Conservation (phyloP, 2,329 filamentous ascomycete species). For the Cercospora zeae-maydis region DNA sequence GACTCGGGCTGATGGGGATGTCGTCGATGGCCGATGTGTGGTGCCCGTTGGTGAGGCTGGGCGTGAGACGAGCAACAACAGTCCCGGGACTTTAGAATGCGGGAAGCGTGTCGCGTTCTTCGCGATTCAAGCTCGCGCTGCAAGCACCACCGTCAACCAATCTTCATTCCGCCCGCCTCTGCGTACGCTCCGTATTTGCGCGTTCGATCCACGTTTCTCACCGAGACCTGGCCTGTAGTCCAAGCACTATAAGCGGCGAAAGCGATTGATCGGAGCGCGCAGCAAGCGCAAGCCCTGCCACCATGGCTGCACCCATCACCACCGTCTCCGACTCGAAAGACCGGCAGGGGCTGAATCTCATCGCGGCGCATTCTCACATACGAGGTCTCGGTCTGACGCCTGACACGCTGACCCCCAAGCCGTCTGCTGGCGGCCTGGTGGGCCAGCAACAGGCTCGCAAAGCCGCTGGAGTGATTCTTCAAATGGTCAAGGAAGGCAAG, state of each 20-base stretch:
- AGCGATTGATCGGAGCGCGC: background rate
- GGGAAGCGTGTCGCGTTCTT: background rate
- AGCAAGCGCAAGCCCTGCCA: conserved; percentile 7
- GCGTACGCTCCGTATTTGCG: background rate
- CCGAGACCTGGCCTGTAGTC: background rate
- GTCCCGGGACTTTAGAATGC: background rate
- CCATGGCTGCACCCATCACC: conserved; percentile 51
- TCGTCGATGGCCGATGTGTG: background rate
- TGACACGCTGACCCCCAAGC: conserved; percentile 82
- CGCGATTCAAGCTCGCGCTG: conserved; percentile 1
- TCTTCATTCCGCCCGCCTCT: background rate
- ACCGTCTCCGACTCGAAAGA: conserved; percentile 95
- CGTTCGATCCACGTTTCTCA: background rate
- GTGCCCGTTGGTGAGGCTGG: background rate
- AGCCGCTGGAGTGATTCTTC: conserved; percentile 89
- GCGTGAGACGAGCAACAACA: background rate
- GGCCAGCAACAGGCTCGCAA: conserved; percentile 96
- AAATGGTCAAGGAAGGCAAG: conserved; percentile 99
- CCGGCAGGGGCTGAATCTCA: conserved; percentile 92
- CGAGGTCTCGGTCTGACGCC: conserved; percentile 89
- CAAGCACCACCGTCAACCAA: background rate
- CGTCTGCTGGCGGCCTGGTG: conserved; percentile 85
- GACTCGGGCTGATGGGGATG: background rate
- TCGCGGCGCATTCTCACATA: conserved; percentile 97
- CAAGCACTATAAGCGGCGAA: background rate